Evolutionary conservation across 2,329 filamentous ascomycete genomes (phyloP).

Genomic region (Fusarium sp.): DNA sequence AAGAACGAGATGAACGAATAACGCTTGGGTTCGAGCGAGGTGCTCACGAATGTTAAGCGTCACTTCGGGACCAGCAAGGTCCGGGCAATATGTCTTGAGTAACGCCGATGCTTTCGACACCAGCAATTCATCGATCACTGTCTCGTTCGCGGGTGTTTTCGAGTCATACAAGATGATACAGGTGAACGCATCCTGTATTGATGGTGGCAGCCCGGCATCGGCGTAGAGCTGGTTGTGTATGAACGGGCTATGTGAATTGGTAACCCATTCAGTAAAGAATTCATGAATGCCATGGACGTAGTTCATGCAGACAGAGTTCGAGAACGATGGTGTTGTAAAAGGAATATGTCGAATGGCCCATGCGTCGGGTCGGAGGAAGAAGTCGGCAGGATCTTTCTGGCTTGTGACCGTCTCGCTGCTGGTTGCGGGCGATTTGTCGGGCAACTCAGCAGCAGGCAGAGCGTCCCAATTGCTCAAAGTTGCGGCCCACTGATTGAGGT

Average conservation of each 20-base stretch:
- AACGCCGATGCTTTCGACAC: not conserved
- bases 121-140: not conserved
- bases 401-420: not conserved
- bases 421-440: not conserved
- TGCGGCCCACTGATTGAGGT: not conserved
- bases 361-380: not conserved
- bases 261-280: conserved; percentile 2
- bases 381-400: not conserved
- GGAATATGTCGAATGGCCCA: conserved; percentile 4
- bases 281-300: not conserved
- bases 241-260: not conserved
- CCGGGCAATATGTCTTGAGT: not conserved
- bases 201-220: not conserved
- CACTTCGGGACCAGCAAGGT: accelerated
- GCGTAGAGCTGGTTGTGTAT: conserved; percentile 14
- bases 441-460: not conserved
- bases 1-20: not conserved
- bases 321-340: not conserved
- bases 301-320: conserved; percentile 5
- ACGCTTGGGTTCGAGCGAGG: not conserved
- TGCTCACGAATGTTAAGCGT: not conserved
- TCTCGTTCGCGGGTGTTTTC: not conserved
- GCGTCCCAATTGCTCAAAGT: not conserved
- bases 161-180: not conserved
- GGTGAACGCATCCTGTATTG: conserved; percentile 2